Base-by-base conservation (phyloP, 345 rosid genomes). In the Citrus trifoliata region DNA sequence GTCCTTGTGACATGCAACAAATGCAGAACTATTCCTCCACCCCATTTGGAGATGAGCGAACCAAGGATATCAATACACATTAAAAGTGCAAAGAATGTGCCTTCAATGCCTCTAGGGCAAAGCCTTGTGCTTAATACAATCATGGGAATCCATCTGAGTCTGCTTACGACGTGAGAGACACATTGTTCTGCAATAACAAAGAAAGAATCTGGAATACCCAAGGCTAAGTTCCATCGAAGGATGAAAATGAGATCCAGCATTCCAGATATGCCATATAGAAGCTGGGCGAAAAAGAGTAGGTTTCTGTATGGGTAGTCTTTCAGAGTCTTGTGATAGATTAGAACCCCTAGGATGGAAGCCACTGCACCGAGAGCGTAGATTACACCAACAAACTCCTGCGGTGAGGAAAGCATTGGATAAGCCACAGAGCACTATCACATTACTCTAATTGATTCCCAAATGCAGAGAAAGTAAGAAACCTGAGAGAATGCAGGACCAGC, bases 401-500 rank as follows among this genome's bases (percentile, higher is more conserved):
- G 51, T 58, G 10, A 16, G 3, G 21, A 65, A 71, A 48, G 24
- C 13, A 6, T 62, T 70, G 66, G 71, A 30, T 28, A 33, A 22
- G 22, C 42, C n/a, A 33, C 42, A 65, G 25, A 33, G 38, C 69
- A 33, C 21, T 33, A 22, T 33, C 35, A 19, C 2, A n/a, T 6
- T 19, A 38, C 42, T 38, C 42, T 38, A 65, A 19, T 65, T 4
- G 42, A 65, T 32, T 65, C n/a, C 22, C 2, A 2, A 53, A 4
- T 1, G 2, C 58, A 19, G 46, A 46, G 63, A 48, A 33, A 33
- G 13, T 22, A 46, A 63, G 70, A 46, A 77, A 88, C 93, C 90
- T 93, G 95, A 27, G 98, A 92, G 75, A 93, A 91, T 64, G 91
- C 95, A 5, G 95, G 97, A 9, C 97, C 97, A 68, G 88, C 92